Evolutionary conservation across 352 stramenopile genomes (phyloP).

Genomic region (Phytophthora constricta): DNA sequence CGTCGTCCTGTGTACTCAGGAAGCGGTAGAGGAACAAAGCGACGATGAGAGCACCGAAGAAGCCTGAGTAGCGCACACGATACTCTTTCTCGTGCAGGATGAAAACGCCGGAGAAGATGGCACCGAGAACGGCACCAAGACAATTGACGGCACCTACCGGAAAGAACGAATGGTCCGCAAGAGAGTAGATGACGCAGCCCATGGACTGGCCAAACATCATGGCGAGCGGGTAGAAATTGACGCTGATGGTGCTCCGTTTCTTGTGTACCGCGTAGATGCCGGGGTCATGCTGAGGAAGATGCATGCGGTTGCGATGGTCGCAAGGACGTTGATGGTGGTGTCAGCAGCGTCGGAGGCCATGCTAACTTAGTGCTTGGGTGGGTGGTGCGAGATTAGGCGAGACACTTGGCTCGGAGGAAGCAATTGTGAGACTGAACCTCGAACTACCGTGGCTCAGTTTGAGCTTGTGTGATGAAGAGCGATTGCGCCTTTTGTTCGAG

Average conservation of each 20-base stretch:
- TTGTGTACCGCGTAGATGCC: constrained; percentile 30
- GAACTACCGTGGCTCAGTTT: too few species aligned
- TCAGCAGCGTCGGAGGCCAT: constrained; percentile 29
- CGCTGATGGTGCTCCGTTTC: constrained; percentile 18
- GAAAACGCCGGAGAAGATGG: constrained; percentile 31
- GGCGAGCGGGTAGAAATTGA: constrained; percentile 38
- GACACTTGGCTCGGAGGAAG: too few species aligned
- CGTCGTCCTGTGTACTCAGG: constrained; percentile 22
- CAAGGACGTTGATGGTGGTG: constrained; percentile 37
- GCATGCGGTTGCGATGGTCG: constrained; percentile 38
- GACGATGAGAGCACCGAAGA: too few species aligned
- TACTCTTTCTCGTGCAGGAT: constrained; percentile 37
- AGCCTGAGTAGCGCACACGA: constrained; percentile 19
- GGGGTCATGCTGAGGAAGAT: constrained; percentile 46
- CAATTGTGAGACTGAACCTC: too few species aligned
- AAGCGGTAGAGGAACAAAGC: constrained; percentile 32
- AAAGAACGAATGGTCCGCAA: constrained; percentile 27
- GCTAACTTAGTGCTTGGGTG: too few species aligned
- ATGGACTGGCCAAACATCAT: constrained; percentile 42
- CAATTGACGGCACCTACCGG: constrained; percentile 37
- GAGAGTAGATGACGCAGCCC: constrained; percentile 37
- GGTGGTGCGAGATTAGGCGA: too few species aligned
- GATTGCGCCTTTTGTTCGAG: too few species aligned
- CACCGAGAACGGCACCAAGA: constrained; percentile 27
- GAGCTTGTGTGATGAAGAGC: too few species aligned